Evolutionary conservation across 495 filamentous ascomycete genomes (phyloP), one percentile per base, ranked within the genome.

Genomic region (Parathielavia appendiculata): DNA sequence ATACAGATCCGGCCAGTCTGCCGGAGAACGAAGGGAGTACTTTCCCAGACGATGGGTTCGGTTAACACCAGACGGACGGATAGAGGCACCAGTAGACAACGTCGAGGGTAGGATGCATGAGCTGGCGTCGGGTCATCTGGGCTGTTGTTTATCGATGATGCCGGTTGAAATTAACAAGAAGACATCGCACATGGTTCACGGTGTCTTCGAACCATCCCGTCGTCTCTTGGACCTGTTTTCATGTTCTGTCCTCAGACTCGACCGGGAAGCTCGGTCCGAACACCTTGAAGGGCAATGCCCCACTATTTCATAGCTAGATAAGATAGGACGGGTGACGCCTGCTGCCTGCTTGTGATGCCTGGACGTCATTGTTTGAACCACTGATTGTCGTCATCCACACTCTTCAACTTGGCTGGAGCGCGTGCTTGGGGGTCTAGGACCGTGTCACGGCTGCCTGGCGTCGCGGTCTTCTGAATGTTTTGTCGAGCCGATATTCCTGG

Each of bases 41-140:
- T 10, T 23, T 35, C 3, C 17, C 49, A 13, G 51, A 63, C 19
- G 66, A 69, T 46, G 68, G 64, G 60, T 69, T 67, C 44, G 70
- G 64, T 20, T 71, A 56, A 54, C 9, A 38, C 26, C 39, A n/a
- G 17, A 39, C 14, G 34, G 10, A 41, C 16, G 36, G 44, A 30
- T 40, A 50, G 40, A 51, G 26, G 6, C 26, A 3, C 3, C 6
- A 6, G 30, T 47, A 56, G 43, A 46, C 41, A 45, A 36, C 14
- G 26, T 12, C 19, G 45, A 51, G 32, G 34, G 41, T 12, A 19
- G 56, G n/a, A 35, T 59, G 57, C 57, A 59, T 59, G 57, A 36
- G 34, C 26, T 39, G 57, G 48, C 32, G 48, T 52, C 47, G 49
- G 45, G 39, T 23, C 30, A 5, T 34, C n/a, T 40, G 20, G 35